Evolutionary conservation across 768 basidiomycete genomes (phyloP).

Genomic region (Auricularia heimuer): DNA sequence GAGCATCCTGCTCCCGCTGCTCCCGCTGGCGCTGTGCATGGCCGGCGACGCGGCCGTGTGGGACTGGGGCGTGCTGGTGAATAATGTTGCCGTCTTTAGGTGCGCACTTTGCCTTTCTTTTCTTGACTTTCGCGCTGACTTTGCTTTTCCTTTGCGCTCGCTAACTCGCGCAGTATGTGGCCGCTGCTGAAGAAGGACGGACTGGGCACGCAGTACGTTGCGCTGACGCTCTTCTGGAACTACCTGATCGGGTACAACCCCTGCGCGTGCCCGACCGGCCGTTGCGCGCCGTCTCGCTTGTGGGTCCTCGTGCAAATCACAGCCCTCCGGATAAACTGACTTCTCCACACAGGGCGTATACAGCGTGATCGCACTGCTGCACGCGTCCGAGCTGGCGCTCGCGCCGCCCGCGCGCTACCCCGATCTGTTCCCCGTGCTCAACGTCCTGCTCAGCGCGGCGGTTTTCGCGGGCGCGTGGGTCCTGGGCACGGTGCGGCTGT

Average conservation of each 20-base stretch:
- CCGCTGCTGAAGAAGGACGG: constrained; percentile 77
- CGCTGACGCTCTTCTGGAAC: constrained; percentile 69
- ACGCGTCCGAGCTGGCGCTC: constrained; percentile 52
- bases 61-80: constrained; percentile 63
- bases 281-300: neutral
- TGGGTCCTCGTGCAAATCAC: no score
- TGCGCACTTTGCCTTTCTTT: constrained; percentile 24
- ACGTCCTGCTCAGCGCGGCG: constrained; percentile 69
- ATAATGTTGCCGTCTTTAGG: constrained; percentile 87
- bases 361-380: constrained; percentile 40
- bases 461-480: constrained; percentile 79
- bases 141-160: neutral
- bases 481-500: constrained; percentile 76
- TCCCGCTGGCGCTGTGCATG: constrained; percentile 75
- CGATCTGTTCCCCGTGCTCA: constrained; percentile 76
- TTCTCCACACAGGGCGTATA: constrained; percentile 39
- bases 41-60: constrained; percentile 50
- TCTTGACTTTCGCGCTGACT: neutral
- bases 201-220: constrained; percentile 62
- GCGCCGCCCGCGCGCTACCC: constrained; percentile 68
- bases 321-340: no score
- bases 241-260: constrained; percentile 66
- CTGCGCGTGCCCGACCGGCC: constrained; percentile 27
- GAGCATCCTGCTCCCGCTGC: constrained; percentile 73
- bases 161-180: constrained; percentile 65